phyloP scores from a whole-genome alignment of 1,139 yeast genomes.

The Zhuliangozyma parablackwelliae region DNA sequence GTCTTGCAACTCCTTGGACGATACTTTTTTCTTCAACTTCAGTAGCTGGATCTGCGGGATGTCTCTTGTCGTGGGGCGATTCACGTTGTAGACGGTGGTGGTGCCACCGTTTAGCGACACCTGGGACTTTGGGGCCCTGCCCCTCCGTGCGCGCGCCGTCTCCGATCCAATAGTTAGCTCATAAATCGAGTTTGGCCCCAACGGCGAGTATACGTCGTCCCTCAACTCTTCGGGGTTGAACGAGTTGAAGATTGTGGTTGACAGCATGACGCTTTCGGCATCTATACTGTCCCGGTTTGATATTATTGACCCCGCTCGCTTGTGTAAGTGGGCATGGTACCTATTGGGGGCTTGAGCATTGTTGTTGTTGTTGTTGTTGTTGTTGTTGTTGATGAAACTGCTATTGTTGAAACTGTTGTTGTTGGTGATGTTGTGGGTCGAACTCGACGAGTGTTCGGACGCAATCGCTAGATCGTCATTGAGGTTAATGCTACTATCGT shows the following conservation, averaged over 20 bases:
- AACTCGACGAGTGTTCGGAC: slow-evolving; percentile 17
- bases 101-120: slow-evolving; percentile 41
- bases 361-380: not conserved
- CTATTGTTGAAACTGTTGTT: not conserved
- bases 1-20: slow-evolving; percentile 42
- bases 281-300: slow-evolving; percentile 32
- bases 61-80: slow-evolving; percentile 73
- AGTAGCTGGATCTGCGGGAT: slow-evolving; percentile 80
- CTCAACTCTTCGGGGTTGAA: slow-evolving; percentile 16
- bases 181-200: slow-evolving; percentile 76
- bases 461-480: slow-evolving; percentile 37
- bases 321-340: slow-evolving; percentile 6
- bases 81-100: slow-evolving; percentile 41
- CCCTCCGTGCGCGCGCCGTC: slow-evolving; percentile 32
- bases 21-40: slow-evolving; percentile 47
- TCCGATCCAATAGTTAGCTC: slow-evolving; percentile 66
- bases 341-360: not conserved
- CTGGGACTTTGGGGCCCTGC: slow-evolving; percentile 26
- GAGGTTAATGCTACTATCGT: slow-evolving; percentile 26
- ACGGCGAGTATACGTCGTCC: slow-evolving; percentile 44
- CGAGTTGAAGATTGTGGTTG: slow-evolving; percentile 26
- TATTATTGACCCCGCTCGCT: slow-evolving; percentile 18
- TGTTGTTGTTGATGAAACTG: slow-evolving; percentile 3
- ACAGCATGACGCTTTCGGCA: slow-evolving; percentile 31
- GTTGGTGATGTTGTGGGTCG: not conserved